Percentiles rank a stretch among this genome's conserved stretches.
phyloP scores from a whole-genome alignment of 148 eudicot species.

The Camellia sinensis region DNA sequence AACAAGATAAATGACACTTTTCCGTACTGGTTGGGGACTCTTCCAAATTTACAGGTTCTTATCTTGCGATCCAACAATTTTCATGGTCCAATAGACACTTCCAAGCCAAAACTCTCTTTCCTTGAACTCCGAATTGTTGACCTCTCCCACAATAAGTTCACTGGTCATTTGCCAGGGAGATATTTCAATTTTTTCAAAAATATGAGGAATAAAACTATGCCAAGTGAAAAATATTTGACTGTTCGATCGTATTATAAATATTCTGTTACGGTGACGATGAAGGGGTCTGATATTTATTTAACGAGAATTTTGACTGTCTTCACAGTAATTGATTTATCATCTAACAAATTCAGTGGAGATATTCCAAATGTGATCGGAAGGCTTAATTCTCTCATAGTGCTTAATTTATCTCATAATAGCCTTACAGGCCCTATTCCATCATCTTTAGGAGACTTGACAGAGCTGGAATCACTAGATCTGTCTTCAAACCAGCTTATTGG shows the following conservation, averaged over 20 bases:
- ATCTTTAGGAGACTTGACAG: slow-evolving; percentile 9
- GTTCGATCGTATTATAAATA: background rate
- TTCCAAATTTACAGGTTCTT: slow-evolving; percentile 30
- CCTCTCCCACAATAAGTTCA: slow-evolving; percentile 39
- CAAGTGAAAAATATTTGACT: background rate
- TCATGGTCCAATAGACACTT: slow-evolving; percentile 22
- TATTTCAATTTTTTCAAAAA: slow-evolving; percentile 17
- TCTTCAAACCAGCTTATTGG: slow-evolving; percentile 17
- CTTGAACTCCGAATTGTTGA: slow-evolving; percentile 45
- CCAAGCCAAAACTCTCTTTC: background rate
- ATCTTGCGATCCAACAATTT: slow-evolving; percentile 29
- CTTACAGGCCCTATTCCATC: slow-evolving; percentile 16
- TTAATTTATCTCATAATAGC: slow-evolving; percentile 18
- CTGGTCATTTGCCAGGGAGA: slow-evolving; percentile 7
- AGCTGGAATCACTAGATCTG: slow-evolving; percentile 21
- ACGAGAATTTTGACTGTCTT: background rate
- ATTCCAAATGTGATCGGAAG: slow-evolving; percentile 18
- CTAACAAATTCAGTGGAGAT: slow-evolving; percentile 13
- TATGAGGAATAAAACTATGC: slow-evolving; percentile 11
- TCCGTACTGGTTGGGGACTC: slow-evolving; percentile 28
- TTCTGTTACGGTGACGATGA: slow-evolving; percentile 3
- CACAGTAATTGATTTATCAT: slow-evolving; percentile 16
- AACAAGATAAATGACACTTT: slow-evolving; percentile 35
- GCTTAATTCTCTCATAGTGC: slow-evolving; percentile 9
- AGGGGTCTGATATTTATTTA: background rate